Base-by-base conservation (phyloP, 768 basidiomycete genomes). In the Collybiopsis confluens region DNA sequence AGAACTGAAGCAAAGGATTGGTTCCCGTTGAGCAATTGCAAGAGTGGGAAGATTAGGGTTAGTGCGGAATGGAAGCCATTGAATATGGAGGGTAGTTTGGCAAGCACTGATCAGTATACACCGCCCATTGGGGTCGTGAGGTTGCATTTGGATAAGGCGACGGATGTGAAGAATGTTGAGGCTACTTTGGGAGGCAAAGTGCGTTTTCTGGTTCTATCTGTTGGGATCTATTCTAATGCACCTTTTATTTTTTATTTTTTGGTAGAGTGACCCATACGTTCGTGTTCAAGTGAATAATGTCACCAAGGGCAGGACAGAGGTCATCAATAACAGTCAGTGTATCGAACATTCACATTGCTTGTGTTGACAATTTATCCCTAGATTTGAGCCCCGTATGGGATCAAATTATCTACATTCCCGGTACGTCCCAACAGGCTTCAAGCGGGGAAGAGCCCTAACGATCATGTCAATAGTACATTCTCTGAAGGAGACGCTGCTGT, bases 121-220 rank as follows among this genome's bases (percentile, higher is more conserved):
- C 91, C 94, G 16, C 94, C 97, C 0, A 95, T 98, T 60, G 97
- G 97, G 46, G 87, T 95, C 42, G 82, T 98, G 33, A 80, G 90
- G 56, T 68, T 99, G 56, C 83, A 83, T 75, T 65, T 98, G 63
- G 83, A 97, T 68, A 87, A 80, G 64, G 96, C 94, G 9, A 75
- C 74, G 18, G 95, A 98, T 65, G 88, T 98, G 68, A 98, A 97
- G 76, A 98, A 98, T 64, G 94, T 98, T 56, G 95, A 98, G 68
- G 88, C 84, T 33, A 71, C 86, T 43, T 78, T 94, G 26, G 93
- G 95, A 35, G 94, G 96, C 60, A 98, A 97, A 81, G 89, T 87
- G 48, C n/a, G 55, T 49, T 20, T 20, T 20, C 43, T 11, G 7
- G 18, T 36, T 55, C 23, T 38, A 16, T 23, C n/a, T 42, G 43